Evolutionary conservation across 148 eudicot species (phyloP).

Genomic region (Chenopodium album): DNA sequence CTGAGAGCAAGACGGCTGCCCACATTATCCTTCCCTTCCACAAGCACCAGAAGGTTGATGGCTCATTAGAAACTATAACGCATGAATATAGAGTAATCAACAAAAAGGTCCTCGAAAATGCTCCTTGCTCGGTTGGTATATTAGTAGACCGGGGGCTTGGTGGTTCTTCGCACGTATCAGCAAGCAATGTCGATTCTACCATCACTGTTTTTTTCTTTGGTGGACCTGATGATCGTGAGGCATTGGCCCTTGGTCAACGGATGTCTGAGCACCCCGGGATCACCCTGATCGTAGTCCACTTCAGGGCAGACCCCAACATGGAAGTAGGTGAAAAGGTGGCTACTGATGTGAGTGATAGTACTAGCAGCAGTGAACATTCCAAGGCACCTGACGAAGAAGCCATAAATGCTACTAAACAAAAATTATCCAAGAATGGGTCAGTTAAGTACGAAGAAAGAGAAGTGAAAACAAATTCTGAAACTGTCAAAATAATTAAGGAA

Average conservation of each 20-base stretch:
- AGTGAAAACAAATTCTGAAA: constrained; percentile 36
- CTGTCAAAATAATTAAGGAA: constrained; percentile 31
- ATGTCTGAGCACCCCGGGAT: constrained; percentile 87
- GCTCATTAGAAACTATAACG: constrained; percentile 61
- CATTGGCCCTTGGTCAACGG: constrained; percentile 62
- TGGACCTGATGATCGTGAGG: constrained; percentile 79
- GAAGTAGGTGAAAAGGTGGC: constrained; percentile 33
- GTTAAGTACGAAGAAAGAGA: constrained; percentile 50
- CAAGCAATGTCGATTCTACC: constrained; percentile 63
- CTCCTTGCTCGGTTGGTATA: constrained; percentile 76
- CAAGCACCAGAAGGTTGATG: constrained; percentile 67
- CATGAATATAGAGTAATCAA: constrained; percentile 56
- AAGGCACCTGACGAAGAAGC: constrained; percentile 39
- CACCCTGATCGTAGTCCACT: constrained; percentile 44
- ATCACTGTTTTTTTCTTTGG: constrained; percentile 59
- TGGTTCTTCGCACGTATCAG: constrained; percentile 63
- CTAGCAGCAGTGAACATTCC: constrained; percentile 7
- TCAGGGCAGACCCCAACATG: constrained; percentile 37
- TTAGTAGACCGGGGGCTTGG: constrained; percentile 82
- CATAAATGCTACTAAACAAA: constrained; percentile 32
- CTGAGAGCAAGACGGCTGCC: constrained; percentile 57
- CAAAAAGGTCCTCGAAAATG: constrained; percentile 47
- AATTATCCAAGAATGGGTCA: constrained; percentile 25
- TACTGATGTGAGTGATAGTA: constrained; percentile 35
- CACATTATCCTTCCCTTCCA: constrained; percentile 71